Evolutionary conservation across 352 stramenopile genomes (phyloP), one percentile per base, ranked within the genome.

Genomic region (Phytophthora fragariae): DNA sequence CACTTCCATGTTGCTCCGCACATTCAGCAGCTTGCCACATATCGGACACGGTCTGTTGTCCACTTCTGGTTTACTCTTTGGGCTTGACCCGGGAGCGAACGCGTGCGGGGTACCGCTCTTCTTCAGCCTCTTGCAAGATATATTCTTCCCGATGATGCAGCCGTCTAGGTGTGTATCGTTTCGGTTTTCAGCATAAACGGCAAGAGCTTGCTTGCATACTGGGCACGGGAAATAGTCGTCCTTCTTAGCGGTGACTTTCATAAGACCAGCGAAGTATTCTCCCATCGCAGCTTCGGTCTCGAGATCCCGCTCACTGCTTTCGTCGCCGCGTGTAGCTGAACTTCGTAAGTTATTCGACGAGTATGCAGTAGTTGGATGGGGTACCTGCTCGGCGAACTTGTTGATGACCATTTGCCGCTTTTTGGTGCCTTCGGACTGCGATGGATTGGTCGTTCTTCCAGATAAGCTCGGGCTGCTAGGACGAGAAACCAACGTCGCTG

Each of bases 371-470:
- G 47, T 37, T 27, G 67, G 55, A 58, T 79, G 59, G 3, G 17
- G 46, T 11, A 77, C 31, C 14, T 46, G 56, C 49, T 75, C 57
- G 14, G 73, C 71, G 44, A 91, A 92, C 11, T 72, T 75, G 15
- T 86, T 75, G 17, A 92, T 90, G 1, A 61, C 70, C 37, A 83
- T 63, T 75, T 90, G 82, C 14, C 82, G 73, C 52, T 88, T 85
- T 29, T 72, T 76, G 55, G 19, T 69, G 14, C 15, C 54, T 47
- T 57, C 67, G 41, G 44, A 47, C 50, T 69, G 54, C 62, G n/a
- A 53, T 0, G 50, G 17, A 17, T 64, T 83, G 57, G 39, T 64
- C 29, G 6, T 46, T 21, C 56, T 80, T 68, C 64, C 41, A 55
- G 62, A 61, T 14, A 39, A 56, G 69, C 70, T 27, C 35, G n/a